Base-by-base conservation (phyloP, 2,329 filamentous ascomycete genomes). In the Blastomyces emzantsi region DNA sequence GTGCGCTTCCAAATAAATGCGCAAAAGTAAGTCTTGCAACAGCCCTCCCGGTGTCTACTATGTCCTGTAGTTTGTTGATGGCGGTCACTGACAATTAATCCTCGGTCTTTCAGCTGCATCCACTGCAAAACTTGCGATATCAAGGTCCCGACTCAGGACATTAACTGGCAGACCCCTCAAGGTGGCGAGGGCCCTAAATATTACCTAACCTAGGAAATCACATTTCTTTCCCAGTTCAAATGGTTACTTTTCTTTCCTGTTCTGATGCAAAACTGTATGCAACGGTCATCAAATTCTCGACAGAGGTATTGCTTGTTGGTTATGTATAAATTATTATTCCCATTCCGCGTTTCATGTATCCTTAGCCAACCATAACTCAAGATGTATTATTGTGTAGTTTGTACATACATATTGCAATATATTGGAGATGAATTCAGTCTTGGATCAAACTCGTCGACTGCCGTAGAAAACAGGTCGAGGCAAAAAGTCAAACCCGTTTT, bases 91-190 rank as follows among this genome's bases (percentile, higher is more conserved):
- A 60, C 57, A 30, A 30, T n/a, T 9, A 30, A 55, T 19, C 43
- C 28, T 49, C 39, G 5, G 47, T 28, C 9, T 58, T n/a, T 60
- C 72, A 96, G 92, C 79, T 99, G 94, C 76, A 96, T 99, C 68
- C 94, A 99, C 79, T 99, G 94, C 83, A 99, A 99, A 84, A 99
- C 94, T 17, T 99, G 94, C 76, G 94, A 99, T 77, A 99, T 99
- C 80, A 99, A 99, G 80, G 93, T 91, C 19, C 94, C 94, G 8
- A 85, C 88, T 66, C 94, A 99, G 80, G 94, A 97, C 74, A 97
- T 99, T 78, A 97, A 96, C 77, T 96, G 91, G 91, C 86, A 91
- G 70, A 94, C 94, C 41, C 94, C 94, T 7, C 92, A 97, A 74
- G 92, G 94, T 68, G 94, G 93, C 61, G 94, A 87, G 72, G 85